These are phyloP conservation scores for Vanilla planifolia DNA, from an alignment of 106 monocot species.

Conservation along the genomic window DNA sequence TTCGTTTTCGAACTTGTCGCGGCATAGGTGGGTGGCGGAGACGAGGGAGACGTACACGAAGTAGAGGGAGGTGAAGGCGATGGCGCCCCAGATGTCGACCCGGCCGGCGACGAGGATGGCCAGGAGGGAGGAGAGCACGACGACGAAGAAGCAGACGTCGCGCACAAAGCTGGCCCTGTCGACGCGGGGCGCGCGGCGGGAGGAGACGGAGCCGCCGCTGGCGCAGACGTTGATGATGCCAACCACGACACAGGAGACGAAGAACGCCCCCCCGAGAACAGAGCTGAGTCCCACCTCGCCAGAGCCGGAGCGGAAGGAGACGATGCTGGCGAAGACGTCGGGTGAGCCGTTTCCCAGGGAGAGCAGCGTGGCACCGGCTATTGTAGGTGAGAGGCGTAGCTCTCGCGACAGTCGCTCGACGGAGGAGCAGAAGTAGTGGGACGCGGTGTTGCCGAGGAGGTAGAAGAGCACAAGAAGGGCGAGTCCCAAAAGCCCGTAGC, in stretches of 20 bases:
- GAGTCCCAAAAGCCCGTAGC: slow-evolving; percentile 22
- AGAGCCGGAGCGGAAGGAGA: slow-evolving; percentile 44
- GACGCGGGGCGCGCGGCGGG: neutral
- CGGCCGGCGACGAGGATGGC: slow-evolving; percentile 20
- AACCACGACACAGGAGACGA: slow-evolving; percentile 7
- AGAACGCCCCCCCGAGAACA: slow-evolving; percentile 8
- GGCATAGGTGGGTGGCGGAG: slow-evolving; percentile 9
- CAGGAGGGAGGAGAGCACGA: slow-evolving; percentile 20
- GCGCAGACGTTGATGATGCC: slow-evolving; percentile 15
- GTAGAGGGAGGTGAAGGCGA: slow-evolving; percentile 31
- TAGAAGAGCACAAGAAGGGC: slow-evolving; percentile 63
- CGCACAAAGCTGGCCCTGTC: slow-evolving; percentile 12
- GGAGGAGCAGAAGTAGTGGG: slow-evolving; percentile 63
- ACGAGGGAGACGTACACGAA: slow-evolving; percentile 28
- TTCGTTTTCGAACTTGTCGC: neutral
- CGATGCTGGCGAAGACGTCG: slow-evolving; percentile 59
- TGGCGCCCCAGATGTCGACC: slow-evolving; percentile 30
- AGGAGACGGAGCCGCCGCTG: neutral
- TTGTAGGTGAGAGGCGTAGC: slow-evolving; percentile 46
- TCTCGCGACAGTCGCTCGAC: slow-evolving; percentile 38
- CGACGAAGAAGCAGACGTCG: slow-evolving; percentile 19
- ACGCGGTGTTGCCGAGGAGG: slow-evolving; percentile 60
- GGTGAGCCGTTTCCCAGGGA: slow-evolving; percentile 70
- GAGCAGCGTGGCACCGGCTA: slow-evolving; percentile 72
- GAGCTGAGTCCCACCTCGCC: slow-evolving; percentile 17